Evolutionary conservation across 2,329 filamentous ascomycete genomes (phyloP), one percentile per base, ranked within the genome.

Genomic region (Thielaviopsis musarum): DNA sequence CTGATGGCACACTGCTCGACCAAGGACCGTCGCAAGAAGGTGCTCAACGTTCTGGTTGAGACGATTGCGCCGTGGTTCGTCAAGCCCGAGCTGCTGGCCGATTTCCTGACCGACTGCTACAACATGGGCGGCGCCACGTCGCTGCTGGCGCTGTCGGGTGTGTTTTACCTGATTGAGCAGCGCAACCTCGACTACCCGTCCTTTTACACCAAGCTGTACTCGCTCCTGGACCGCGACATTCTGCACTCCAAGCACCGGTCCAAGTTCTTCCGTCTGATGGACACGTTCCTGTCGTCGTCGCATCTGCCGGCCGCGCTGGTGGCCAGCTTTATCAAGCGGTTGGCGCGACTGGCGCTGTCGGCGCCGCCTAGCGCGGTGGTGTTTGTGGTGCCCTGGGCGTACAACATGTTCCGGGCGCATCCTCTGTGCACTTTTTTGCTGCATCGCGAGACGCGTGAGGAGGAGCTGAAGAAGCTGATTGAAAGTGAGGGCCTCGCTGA

Each of bases 31-130:
- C 84, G 87, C 57, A 97, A 97, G 69, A 75, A 76, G 55, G 77
- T 95, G 2, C 77, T 98, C 54, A 79, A 81, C 62, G 79, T 86
- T 62, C 85, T 94, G 72, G 83, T 88, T 1, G 80, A 81, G 51
- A 83, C 83, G 38, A 88, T 96, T 65, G 86, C 87, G 24, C 91
- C 91, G 0, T 95, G 89, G 87, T 95, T 97, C 71, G 79, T 77
- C 54, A 87, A 89, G 63, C 86, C 90, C 1, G 91, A 97, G 67
- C 77, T 95, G 49, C 78, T 98, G 38, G 90, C 95, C 77, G 93
- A 98, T 73, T 98, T 97, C 70, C 74, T 98, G 59, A 95, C 90
- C n/a, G 88, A 93, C 72, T 94, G 85, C 30, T 97, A 95, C 73
- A 80, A 96, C 66, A 75, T 84, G 7, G 90, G 91, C 57, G 93